A percentile compares a stretch with the other conserved stretches of the same genome.
These are phyloP conservation scores for Syzygium grande DNA, from an alignment of 345 rosid species.

Conservation along the genomic window DNA sequence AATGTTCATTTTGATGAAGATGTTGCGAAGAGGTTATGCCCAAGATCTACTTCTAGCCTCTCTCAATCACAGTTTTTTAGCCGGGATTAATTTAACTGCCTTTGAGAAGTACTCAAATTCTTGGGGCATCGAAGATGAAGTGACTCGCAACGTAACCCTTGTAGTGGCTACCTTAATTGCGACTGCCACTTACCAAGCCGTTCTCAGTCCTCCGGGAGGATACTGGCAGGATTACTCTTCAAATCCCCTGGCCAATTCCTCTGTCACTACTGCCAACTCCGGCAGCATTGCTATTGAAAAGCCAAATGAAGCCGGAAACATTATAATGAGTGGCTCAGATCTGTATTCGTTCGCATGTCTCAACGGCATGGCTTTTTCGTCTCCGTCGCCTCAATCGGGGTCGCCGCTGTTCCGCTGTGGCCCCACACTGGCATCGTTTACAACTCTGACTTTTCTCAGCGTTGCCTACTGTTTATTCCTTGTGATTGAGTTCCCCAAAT, in stretches of 20 bases:
- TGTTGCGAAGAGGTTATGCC: background rate
- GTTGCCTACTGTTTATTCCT: too few relatives aligned
- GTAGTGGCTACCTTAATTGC: background rate
- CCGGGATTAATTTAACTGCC: too few relatives aligned
- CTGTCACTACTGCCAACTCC: fast-evolving
- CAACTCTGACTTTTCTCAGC: too few relatives aligned
- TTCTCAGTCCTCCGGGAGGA: background rate
- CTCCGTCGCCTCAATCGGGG: too few relatives aligned
- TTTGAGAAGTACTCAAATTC: too few relatives aligned
- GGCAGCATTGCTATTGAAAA: fast-evolving
- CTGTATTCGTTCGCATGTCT: too few relatives aligned
- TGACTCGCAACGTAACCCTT: background rate
- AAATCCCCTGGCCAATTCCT: background rate
- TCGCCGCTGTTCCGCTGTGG: too few relatives aligned
- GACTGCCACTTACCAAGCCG: background rate
- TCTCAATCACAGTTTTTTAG: background rate
- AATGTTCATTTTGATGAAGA: fast-evolving
- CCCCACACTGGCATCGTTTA: too few relatives aligned
- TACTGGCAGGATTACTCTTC: background rate
- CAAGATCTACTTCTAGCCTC: background rate
- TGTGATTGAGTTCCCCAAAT: too few relatives aligned
- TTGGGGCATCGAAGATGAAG: background rate
- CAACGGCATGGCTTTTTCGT: too few relatives aligned
- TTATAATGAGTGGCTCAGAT: too few relatives aligned
- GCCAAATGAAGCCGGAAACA: background rate